Base-by-base conservation (phyloP, 2,329 filamentous ascomycete genomes). In the Aureobasidium mangrovei region DNA sequence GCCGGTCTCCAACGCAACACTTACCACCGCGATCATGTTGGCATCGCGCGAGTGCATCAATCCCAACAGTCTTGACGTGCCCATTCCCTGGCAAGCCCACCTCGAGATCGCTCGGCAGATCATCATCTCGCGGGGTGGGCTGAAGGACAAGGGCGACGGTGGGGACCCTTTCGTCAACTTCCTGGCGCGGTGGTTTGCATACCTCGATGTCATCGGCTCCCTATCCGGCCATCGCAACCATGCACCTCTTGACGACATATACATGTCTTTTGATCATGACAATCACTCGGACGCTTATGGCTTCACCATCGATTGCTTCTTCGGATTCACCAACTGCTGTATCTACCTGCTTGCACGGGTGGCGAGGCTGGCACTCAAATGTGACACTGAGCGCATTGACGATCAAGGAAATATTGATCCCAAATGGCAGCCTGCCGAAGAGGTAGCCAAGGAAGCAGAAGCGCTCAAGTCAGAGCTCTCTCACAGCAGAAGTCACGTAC, bases 21-120 rank as follows among this genome's bases (percentile, higher is more conserved):
- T 94, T 2, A 87, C 88, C 0, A 88, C 87, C 0, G 85, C 88
- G 6, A 90, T 94, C 58, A 90, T 93, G 85, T 78, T 94, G 43
- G 81, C 87, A 0, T 91, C 87, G 1, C 74, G 93, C 24, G 87
- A 93, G 64, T 91, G 93, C 55, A 84, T 93, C 47, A 89, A 85
- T 0, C 88, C 88, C 0, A 85, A 84, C 55, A 85, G 86, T 0
- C 91, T 93, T 64, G 87, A 86, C 53, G 83, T 88, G n/a, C 77
- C 81, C 0, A 86, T 91, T 52, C 79, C 86, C 1, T 94, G 88
- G 88, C 86, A 90, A 64, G 80, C 79, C 49, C 88, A 94, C 67
- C 77, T 94, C 1, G 81, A 81, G 54, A 80, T 89, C 52, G 88
- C 88, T 1, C 81, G 88, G 2, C 80, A 85, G 61, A 81, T 94